Conservation (phyloP, 192 early-diverging fungal species). For the Rhizoclosmatium globosum region DNA sequence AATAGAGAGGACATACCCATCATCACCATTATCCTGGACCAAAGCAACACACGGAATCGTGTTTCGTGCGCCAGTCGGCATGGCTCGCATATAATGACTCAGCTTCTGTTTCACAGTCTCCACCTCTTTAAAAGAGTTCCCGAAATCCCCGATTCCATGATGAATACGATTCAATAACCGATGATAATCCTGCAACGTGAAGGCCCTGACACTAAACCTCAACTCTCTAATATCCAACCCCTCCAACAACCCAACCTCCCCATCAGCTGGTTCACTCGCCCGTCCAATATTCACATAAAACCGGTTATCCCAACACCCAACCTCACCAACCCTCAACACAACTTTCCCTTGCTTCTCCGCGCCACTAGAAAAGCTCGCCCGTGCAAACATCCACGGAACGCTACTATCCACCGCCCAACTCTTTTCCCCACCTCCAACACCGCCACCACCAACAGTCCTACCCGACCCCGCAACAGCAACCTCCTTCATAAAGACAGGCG, state of each 20-base stretch:
- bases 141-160: slow-evolving; percentile 24
- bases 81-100: slow-evolving; percentile 23
- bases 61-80: slow-evolving; percentile 18
- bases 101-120: slow-evolving; percentile 7
- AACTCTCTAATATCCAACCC: slow-evolving; percentile 1
- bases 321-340: slow-evolving; percentile 6
- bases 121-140: neutral
- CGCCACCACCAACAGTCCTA: neutral
- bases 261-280: neutral
- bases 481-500: neutral
- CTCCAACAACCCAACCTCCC: neutral
- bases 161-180: slow-evolving; percentile 23
- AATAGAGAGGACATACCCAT: slow-evolving; percentile 13
- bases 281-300: slow-evolving; percentile 23
- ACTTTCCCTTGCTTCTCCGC: neutral
- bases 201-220: slow-evolving; percentile 14
- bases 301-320: slow-evolving; percentile 32
- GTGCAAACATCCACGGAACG: neutral
- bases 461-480: neutral
- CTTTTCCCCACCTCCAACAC: neutral
- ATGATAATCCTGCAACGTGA: slow-evolving; percentile 21
- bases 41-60: slow-evolving; percentile 35
- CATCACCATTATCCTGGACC: slow-evolving; percentile 32
- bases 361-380: neutral
- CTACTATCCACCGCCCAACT: neutral